Evolutionary conservation across 139 green algal species (phyloP).

Genomic region (Coelastrella sp.): DNA sequence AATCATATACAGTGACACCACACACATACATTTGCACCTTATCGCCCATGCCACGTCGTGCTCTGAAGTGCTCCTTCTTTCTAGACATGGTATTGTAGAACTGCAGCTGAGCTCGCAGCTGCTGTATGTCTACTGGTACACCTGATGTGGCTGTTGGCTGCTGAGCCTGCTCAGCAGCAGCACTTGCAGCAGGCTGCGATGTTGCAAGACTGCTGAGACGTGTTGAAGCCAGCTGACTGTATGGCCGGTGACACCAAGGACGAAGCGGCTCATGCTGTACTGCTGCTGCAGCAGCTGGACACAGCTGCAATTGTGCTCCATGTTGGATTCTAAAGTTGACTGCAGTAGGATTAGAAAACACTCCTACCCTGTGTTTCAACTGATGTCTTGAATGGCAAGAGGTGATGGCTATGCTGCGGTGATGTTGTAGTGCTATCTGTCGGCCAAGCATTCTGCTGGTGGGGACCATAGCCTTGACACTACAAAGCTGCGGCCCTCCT

Average conservation of each 20-base stretch:
- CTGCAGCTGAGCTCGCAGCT: constrained; percentile 52
- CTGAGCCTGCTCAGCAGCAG: background rate
- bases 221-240: background rate
- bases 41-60: constrained; percentile 51
- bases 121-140: background rate
- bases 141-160: background rate
- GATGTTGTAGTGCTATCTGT: constrained; percentile 18
- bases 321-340: background rate
- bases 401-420: background rate
- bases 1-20: constrained; percentile 96
- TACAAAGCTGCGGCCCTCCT: background rate
- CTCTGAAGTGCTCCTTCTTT: constrained; percentile 86
- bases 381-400: background rate
- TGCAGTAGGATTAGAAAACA: background rate
- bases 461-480: background rate
- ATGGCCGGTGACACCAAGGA: background rate
- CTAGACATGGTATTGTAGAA: constrained; percentile 93
- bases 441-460: constrained; percentile 10
- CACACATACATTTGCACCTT: constrained; percentile 98
- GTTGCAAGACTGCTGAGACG: background rate
- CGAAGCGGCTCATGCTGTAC: background rate
- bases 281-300: background rate
- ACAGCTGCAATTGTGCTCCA: background rate
- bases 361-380: background rate
- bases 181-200: background rate